phyloP scores from a whole-genome alignment of 768 basidiomycete species.

The Arthromyces matolae region DNA sequence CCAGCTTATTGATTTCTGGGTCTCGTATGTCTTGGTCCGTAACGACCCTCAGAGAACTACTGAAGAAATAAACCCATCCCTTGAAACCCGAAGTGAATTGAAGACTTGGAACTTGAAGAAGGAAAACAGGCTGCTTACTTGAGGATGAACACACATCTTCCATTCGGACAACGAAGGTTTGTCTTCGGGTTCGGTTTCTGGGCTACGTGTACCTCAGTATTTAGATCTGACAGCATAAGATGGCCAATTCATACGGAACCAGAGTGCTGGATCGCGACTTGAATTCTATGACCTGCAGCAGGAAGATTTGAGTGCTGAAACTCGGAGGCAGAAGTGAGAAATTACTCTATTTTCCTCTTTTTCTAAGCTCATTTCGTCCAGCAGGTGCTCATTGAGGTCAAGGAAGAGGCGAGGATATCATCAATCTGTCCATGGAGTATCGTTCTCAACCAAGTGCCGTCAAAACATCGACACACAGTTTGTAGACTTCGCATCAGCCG shows the following conservation, averaged over 20 bases:
- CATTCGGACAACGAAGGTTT: conserved; percentile 25
- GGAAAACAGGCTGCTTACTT: conserved; percentile 19
- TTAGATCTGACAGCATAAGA: not conserved
- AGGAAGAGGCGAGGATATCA: too few relatives aligned
- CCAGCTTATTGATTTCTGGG: conserved; percentile 27
- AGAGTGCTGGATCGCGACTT: conserved; percentile 7
- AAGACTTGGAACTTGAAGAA: conserved; percentile 10
- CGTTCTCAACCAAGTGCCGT: too few relatives aligned
- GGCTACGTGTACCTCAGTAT: conserved; percentile 1
- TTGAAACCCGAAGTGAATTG: conserved; percentile 17
- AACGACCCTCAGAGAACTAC: conserved; percentile 35
- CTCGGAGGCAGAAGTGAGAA: too few relatives aligned
- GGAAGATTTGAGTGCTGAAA: too few relatives aligned
- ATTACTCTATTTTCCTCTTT: conserved; percentile 2
- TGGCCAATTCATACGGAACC: conserved; percentile 3
- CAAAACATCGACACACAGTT: too few relatives aligned
- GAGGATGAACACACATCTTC: conserved; percentile 39
- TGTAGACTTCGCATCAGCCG: too few relatives aligned
- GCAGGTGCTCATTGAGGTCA: too few relatives aligned
- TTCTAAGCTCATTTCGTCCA: not conserved
- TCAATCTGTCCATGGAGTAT: too few relatives aligned
- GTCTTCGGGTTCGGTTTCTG: conserved; percentile 11
- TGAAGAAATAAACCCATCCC: conserved; percentile 52
- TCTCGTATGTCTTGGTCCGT: conserved; percentile 49
- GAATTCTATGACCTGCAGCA: conserved; percentile 1